A percentile compares a stretch with the other conserved stretches of the same genome.
These are phyloP conservation scores for Calycina marina DNA, from an alignment of 2,329 filamentous ascomycete genomes.

Conservation along the genomic window DNA sequence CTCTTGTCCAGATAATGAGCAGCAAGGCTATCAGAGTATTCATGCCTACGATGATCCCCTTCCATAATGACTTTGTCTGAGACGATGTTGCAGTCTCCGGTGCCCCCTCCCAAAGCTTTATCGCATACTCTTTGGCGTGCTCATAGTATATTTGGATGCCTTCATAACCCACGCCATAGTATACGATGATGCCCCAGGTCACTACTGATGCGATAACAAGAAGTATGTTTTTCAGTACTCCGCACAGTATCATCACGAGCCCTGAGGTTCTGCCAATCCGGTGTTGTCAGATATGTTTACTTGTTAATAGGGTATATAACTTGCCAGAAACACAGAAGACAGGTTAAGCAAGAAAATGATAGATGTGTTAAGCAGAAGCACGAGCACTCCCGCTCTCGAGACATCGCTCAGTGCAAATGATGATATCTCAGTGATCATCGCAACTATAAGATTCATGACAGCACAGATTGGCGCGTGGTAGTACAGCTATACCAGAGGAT, in stretches of 20 bases:
- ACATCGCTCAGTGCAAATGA: slow-evolving; percentile 52
- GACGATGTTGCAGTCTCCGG: not conserved
- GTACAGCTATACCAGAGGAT: slow-evolving; percentile 75
- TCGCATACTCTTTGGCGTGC: slow-evolving; percentile 1
- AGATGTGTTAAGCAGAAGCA: slow-evolving; percentile 60
- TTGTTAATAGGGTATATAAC: not conserved
- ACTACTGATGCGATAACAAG: slow-evolving; percentile 65
- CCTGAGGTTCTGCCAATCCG: slow-evolving; percentile 78
- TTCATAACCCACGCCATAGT: slow-evolving; percentile 36
- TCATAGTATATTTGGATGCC: slow-evolving; percentile 6
- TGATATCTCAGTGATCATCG: slow-evolving; percentile 56
- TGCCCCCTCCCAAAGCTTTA: slow-evolving; percentile 3
- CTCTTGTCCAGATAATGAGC: no score
- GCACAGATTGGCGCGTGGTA: slow-evolving; percentile 77
- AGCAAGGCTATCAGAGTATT: no score
- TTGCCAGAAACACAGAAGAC: slow-evolving; percentile 67
- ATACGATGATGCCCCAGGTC: slow-evolving; percentile 65
- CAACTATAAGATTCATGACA: slow-evolving; percentile 60
- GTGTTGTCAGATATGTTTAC: not conserved
- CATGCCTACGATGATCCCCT: no score
- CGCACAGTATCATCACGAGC: slow-evolving; percentile 69
- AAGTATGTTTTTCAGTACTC: slow-evolving; percentile 74
- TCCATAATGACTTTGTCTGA: no score
- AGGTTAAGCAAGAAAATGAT: slow-evolving; percentile 71
- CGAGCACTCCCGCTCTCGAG: slow-evolving; percentile 53